phyloP scores from a whole-genome alignment of 768 basidiomycete species.

The Boletales sp. region DNA sequence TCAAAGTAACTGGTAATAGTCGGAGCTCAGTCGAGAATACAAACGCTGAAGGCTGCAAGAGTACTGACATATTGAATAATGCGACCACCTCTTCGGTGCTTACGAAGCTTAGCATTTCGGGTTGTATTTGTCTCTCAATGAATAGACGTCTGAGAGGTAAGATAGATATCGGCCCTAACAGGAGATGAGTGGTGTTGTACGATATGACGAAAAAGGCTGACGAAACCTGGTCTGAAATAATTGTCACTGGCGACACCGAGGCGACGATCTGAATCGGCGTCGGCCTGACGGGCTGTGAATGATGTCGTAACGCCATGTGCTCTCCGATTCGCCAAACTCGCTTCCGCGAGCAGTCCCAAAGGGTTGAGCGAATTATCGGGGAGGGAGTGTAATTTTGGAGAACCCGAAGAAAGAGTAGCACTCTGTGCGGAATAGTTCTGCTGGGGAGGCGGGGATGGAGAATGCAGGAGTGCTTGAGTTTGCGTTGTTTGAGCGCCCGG shows the following conservation, averaged over 20 bases:
- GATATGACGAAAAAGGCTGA: background rate
- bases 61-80: constrained; percentile 81
- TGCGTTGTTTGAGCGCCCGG: constrained; percentile 50
- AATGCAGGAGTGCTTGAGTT: constrained; percentile 56
- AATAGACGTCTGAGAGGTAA: constrained; percentile 76
- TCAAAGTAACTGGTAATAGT: constrained; percentile 59
- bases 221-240: constrained; percentile 88
- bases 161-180: constrained; percentile 80
- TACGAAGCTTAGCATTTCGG: constrained; percentile 90
- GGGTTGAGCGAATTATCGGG: constrained; percentile 94
- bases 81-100: constrained; percentile 86
- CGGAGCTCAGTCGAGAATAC: constrained; percentile 1
- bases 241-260: constrained; percentile 81
- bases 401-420: constrained; percentile 37
- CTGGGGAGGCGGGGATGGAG: constrained; percentile 47
- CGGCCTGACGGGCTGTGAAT: constrained; percentile 36
- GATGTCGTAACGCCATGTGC: constrained; percentile 47
- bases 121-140: constrained; percentile 87
- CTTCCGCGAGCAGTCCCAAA: constrained; percentile 88
- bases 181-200: constrained; percentile 4
- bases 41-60: background rate
- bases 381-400: constrained; percentile 85
- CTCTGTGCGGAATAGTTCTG: constrained; percentile 26
- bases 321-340: constrained; percentile 72
- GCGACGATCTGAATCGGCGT: constrained; percentile 41